Conservation (phyloP, 805 yeast species). For the Starmerella ratchasimensis region DNA sequence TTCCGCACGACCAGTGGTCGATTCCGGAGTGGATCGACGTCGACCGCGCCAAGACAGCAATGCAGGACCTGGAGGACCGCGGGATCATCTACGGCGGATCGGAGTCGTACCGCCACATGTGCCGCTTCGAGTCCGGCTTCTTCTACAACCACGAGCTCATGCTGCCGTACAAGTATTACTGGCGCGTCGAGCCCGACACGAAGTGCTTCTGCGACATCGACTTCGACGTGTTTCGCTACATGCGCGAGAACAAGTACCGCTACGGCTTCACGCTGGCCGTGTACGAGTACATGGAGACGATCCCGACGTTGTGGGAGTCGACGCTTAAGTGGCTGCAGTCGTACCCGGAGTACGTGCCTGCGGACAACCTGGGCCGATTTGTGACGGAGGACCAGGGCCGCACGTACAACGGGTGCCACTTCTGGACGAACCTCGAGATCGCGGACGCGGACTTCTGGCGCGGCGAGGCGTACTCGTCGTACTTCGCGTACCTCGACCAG, state of each 20-base stretch:
- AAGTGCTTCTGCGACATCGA: constrained; percentile 83
- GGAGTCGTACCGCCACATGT: constrained; percentile 86
- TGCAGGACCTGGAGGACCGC: constrained; percentile 69
- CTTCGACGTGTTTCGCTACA: constrained; percentile 83
- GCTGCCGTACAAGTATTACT: constrained; percentile 69
- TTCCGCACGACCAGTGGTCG: constrained; percentile 54
- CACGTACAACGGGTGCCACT: constrained; percentile 70
- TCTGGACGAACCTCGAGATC: constrained; percentile 91
- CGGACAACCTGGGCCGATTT: constrained; percentile 52
- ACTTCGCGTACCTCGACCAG: constrained; percentile 54
- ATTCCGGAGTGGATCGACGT: constrained; percentile 40
- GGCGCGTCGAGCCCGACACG: constrained; percentile 95
- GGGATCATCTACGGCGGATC: constrained; percentile 72
- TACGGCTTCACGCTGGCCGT: constrained; percentile 81
- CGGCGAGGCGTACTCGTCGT: constrained; percentile 50
- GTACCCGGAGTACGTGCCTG: constrained; percentile 41
- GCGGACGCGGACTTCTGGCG: constrained; percentile 70
- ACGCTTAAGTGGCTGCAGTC: constrained; percentile 34
- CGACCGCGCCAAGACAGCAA: constrained; percentile 39
- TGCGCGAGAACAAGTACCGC: constrained; percentile 54
- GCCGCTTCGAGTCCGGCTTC: constrained; percentile 78
- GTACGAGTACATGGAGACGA: constrained; percentile 65
- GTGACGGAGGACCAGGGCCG: constrained; percentile 57
- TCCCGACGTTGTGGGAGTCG: constrained; percentile 63
- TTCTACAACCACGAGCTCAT: constrained; percentile 74